Evolutionary conservation across 2,329 filamentous ascomycete genomes (phyloP).

Genomic region (Penicillium glabrum): DNA sequence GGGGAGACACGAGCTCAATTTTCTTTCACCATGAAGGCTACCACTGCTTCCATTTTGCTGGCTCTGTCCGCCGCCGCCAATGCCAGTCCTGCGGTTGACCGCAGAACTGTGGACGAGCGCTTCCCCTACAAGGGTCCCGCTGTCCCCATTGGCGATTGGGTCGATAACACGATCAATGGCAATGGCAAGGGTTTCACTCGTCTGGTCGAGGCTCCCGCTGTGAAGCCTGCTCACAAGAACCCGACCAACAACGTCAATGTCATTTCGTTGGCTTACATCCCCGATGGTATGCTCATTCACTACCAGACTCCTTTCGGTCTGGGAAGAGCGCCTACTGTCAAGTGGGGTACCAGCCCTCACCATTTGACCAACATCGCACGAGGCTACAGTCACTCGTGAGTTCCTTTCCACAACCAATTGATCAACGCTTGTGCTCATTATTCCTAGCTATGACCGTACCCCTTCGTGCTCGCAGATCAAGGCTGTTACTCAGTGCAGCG

Average conservation of each 20-base stretch:
- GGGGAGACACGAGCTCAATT: neutral
- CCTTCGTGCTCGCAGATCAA: slow-evolving; percentile 49
- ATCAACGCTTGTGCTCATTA: neutral
- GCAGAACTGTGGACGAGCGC: slow-evolving; percentile 20
- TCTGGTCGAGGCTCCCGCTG: slow-evolving; percentile 52
- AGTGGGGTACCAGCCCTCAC: slow-evolving; percentile 42
- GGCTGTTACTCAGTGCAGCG: slow-evolving; percentile 50
- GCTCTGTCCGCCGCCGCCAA: slow-evolving; percentile 22
- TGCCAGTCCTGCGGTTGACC: slow-evolving; percentile 38
- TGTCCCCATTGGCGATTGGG: slow-evolving; percentile 54
- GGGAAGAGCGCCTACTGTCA: slow-evolving; percentile 44
- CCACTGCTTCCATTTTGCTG: slow-evolving; percentile 19
- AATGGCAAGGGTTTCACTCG: slow-evolving; percentile 55
- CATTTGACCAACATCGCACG: slow-evolving; percentile 37
- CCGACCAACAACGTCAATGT: slow-evolving; percentile 57
- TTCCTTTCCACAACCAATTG: neutral
- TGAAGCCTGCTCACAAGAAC: slow-evolving; percentile 44
- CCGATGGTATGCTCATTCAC: slow-evolving; percentile 53
- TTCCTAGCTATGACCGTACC: slow-evolving; percentile 49
- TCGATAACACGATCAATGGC: slow-evolving; percentile 51
- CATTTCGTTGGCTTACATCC: slow-evolving; percentile 50
- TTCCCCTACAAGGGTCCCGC: slow-evolving; percentile 52
- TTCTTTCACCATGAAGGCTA: slow-evolving; percentile 21
- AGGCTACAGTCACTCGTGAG: slow-evolving; percentile 45
- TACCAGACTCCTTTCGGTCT: slow-evolving; percentile 57